Base-by-base conservation (phyloP, 2,329 filamentous ascomycete genomes). In the Xylaria sp. region DNA sequence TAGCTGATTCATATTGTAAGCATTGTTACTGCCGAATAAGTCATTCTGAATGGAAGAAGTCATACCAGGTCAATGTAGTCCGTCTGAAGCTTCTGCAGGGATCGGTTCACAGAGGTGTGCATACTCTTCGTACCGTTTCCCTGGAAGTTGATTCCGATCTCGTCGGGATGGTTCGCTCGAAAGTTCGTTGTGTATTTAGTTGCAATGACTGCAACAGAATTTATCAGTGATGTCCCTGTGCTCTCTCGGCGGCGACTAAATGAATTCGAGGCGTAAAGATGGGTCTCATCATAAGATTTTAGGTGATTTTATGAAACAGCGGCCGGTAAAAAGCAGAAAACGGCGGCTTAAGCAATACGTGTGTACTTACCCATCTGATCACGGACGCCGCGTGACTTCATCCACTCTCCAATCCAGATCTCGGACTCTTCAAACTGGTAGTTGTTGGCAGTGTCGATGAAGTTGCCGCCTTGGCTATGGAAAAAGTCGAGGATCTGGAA, bases 391-490 rank as follows among this genome's bases (percentile, higher is more conserved):
- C 89, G 86, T 70, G 85, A 85, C 74, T 84, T 83, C 88, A 92
- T 90, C 90, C 91, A 93, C 73, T 91, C 89, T 44, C 91, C 91
- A 66, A 93, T 82, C 87, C 90, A 91, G 62, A 75, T 79, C 79
- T 93, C 91, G 0, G 87, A 88, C 77, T 92, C 84, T 69, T 83
- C 84, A 64, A 83, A 81, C 73, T 91, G 90, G 80, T 93, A 93
- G 78, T 90, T 90, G 81, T 89, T 91, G 68, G 90, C 76, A 0
- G 90, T 92, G 77, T 93, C 91, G 75, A 93, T 90, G 78, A 93
- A 93, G 80, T 93, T 93, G 28, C 91, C 91, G 67, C 86, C 78
- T 55, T 89, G 84, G 6, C 86, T 84, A 68, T 86, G 88, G 80
- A 88, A 93, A 76, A 86, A 88, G 75, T 93, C 90, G 9, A 93